These are phyloP conservation scores for Aspergillus neotritici DNA, from an alignment of 2,329 filamentous ascomycete genomes.

Conservation along the genomic window DNA sequence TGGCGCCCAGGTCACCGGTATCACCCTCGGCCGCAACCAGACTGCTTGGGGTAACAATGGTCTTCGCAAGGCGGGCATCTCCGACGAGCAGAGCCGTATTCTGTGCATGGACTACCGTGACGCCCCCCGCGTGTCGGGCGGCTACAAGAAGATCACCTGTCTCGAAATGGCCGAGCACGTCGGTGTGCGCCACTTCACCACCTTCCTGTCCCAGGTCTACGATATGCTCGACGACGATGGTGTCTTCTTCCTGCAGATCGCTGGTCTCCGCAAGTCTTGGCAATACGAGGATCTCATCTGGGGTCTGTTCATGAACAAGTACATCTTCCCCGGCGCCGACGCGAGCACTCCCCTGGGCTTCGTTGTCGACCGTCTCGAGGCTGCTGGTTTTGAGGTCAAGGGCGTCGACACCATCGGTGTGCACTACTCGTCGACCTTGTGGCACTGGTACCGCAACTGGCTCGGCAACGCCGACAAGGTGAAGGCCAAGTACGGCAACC, in stretches of 20 bases:
- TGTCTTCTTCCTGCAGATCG: slow-evolving; percentile 91
- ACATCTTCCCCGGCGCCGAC: slow-evolving; percentile 95
- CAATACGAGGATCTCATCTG: slow-evolving; percentile 97
- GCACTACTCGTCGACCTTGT: slow-evolving; percentile 93
- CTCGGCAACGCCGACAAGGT: slow-evolving; percentile 89
- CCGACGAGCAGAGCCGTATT: slow-evolving; percentile 84
- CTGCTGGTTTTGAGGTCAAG: slow-evolving; percentile 86
- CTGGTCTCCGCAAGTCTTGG: slow-evolving; percentile 89
- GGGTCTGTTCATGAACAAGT: slow-evolving; percentile 99
- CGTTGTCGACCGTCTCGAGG: slow-evolving; percentile 79
- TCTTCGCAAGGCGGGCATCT: slow-evolving; percentile 72
- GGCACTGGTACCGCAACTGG: slow-evolving; percentile 99
- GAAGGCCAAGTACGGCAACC: slow-evolving; percentile 85
- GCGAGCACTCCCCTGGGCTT: slow-evolving; percentile 88
- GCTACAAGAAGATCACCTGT: slow-evolving; percentile 93
- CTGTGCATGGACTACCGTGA: slow-evolving; percentile 97
- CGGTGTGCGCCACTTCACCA: slow-evolving; percentile 78
- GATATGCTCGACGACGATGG: slow-evolving; percentile 97
- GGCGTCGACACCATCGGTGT: slow-evolving; percentile 87
- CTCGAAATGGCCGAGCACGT: slow-evolving; percentile 99
- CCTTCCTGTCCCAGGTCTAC: slow-evolving; percentile 79
- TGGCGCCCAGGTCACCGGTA: slow-evolving; percentile 75
- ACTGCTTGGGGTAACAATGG: slow-evolving; percentile 94
- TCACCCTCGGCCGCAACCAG: slow-evolving; percentile 93
- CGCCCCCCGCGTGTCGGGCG: slow-evolving; percentile 69